Conservation (phyloP, 805 yeast species). For the Metschnikowia cerradonensis region DNA sequence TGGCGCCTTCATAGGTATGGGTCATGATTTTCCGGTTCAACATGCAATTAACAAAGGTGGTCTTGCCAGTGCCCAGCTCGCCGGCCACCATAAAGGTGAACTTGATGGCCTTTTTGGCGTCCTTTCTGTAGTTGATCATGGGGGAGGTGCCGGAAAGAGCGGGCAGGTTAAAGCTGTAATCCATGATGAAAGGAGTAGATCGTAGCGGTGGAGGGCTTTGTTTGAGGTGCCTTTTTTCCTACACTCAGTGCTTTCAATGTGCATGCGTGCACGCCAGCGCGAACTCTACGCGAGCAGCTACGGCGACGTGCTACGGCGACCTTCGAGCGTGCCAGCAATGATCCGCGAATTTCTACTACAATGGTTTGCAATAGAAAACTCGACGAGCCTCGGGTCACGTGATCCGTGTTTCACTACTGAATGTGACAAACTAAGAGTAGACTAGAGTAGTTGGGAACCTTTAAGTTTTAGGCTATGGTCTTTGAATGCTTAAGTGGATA, state of each 20-base stretch:
- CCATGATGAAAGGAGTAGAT: slow-evolving; percentile 11
- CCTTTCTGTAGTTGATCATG: slow-evolving; percentile 55
- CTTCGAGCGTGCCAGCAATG: no score
- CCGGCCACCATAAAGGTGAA: slow-evolving; percentile 74
- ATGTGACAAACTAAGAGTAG: no score
- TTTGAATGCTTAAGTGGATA: no score
- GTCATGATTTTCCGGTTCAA: slow-evolving; percentile 59
- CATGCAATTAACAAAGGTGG: slow-evolving; percentile 68
- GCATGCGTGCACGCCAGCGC: not conserved
- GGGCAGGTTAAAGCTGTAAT: slow-evolving; percentile 26
- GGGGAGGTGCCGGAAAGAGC: slow-evolving; percentile 31
- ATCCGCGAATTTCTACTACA: no score
- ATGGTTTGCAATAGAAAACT: no score
- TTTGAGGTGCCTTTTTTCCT: slow-evolving; percentile 1
- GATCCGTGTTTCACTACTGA: no score
- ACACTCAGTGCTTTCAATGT: not conserved
- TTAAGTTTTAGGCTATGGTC: no score
- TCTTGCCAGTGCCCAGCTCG: slow-evolving; percentile 71
- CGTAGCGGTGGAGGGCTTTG: not conserved
- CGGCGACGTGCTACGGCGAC: no score
- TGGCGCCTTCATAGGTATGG: slow-evolving; percentile 47
- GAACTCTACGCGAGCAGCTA: not conserved
- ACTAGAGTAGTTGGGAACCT: no score
- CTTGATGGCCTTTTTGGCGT: slow-evolving; percentile 67
- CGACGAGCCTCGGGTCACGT: no score